Percentiles rank a stretch among this genome's conserved stretches.
Conservation (phyloP, 192 early-diverging fungal species). For the Pilaira anomala region DNA sequence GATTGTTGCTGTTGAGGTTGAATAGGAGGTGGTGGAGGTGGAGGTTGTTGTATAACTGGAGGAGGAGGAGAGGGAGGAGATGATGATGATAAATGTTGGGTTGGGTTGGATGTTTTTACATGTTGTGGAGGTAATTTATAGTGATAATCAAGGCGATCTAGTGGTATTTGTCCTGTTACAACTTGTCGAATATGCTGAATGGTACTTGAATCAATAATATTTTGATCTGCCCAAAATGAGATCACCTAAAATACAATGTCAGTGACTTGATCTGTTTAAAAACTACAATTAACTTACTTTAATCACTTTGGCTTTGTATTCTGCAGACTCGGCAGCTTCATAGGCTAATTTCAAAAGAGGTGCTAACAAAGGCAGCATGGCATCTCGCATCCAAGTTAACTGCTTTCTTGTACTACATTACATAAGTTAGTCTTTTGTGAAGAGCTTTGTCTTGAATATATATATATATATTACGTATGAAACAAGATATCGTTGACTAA, state of each 20-base stretch:
- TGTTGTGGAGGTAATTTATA: neutral
- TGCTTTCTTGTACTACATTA: slow-evolving; percentile 40
- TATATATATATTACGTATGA: slow-evolving; percentile 37
- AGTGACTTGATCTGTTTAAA: neutral
- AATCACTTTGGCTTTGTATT: slow-evolving; percentile 42
- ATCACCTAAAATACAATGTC: slow-evolving; percentile 32
- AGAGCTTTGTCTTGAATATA: neutral
- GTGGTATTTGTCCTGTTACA: neutral
- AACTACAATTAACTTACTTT: slow-evolving; percentile 34
- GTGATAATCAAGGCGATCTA: neutral
- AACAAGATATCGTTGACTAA: slow-evolving; percentile 52
- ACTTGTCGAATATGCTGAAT: slow-evolving; percentile 30
- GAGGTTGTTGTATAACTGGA: neutral
- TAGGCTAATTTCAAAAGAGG: slow-evolving; percentile 46
- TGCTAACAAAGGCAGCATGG: slow-evolving; percentile 41
- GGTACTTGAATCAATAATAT: slow-evolving; percentile 29
- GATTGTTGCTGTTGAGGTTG: too few species aligned
- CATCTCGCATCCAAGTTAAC: slow-evolving; percentile 45
- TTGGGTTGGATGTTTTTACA: neutral
- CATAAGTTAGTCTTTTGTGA: neutral
- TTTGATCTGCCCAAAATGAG: slow-evolving; percentile 38
- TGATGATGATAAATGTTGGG: neutral
- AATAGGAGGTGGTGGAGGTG: neutral
- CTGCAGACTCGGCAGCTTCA: slow-evolving; percentile 38
- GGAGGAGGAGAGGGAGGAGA: neutral